Conservation (phyloP, 208 protist species). For the Acanthamoeba castellanii region DNA sequence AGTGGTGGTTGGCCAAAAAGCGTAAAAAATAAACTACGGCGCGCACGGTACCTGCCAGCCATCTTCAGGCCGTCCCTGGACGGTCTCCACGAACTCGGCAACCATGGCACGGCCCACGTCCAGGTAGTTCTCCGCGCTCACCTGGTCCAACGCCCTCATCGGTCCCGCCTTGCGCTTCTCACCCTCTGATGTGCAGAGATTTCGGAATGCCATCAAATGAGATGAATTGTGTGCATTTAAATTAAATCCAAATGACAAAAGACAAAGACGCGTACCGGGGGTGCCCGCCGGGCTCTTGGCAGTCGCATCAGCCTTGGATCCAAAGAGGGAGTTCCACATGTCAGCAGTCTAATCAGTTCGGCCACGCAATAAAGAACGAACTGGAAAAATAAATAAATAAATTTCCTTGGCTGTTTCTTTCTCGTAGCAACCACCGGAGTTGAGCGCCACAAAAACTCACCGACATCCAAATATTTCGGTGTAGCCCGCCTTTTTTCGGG, state of each 20-base stretch:
- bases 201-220: neutral
- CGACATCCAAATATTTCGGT: too few species aligned
- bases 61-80: neutral
- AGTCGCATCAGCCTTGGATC: neutral
- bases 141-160: neutral
- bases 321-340: constrained; percentile 64
- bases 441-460: too few species aligned
- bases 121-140: constrained; percentile 27
- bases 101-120: constrained; percentile 51
- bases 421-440: too few species aligned
- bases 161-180: neutral
- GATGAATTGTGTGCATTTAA: neutral
- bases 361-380: neutral
- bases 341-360: neutral
- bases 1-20: neutral
- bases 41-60: constrained; percentile 14
- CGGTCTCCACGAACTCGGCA: constrained; percentile 6
- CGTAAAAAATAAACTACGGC: neutral
- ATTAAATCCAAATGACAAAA: neutral
- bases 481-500: too few species aligned
- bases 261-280: neutral
- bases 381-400: neutral
- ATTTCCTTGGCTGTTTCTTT: too few species aligned
- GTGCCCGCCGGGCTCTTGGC: neutral
- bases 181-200: neutral